Evolutionary conservation across 108 stramenopile genomes (phyloP).

Genomic region (Cyclotella cryptica): DNA sequence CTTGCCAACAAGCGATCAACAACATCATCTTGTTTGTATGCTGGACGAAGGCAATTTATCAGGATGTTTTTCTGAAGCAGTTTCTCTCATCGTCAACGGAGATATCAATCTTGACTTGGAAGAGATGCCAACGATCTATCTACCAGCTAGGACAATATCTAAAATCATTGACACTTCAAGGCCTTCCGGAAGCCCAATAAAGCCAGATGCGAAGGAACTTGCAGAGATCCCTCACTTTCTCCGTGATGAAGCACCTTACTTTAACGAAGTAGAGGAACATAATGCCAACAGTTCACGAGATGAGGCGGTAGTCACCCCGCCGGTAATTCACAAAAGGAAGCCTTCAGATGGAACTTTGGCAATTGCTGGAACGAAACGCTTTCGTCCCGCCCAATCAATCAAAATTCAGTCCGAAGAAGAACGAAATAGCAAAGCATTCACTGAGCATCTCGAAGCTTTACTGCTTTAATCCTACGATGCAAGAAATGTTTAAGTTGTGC

Average conservation of each 20-base stretch:
- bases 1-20: conserved; percentile 2
- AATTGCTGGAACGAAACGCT: conserved; percentile 4
- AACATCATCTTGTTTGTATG: conserved; percentile 24
- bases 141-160: conserved; percentile 20
- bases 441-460: conserved; percentile 28
- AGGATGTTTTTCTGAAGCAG: conserved; percentile 37
- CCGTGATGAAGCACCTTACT: neutral
- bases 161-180: conserved; percentile 22
- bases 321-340: conserved; percentile 6
- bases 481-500: neutral
- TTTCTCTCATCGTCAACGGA: conserved; percentile 34
- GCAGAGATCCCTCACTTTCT: neutral
- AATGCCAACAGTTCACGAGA: neutral
- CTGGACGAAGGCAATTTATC: conserved; percentile 37
- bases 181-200: conserved; percentile 6
- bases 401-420: conserved; percentile 21
- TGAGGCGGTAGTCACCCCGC: neutral
- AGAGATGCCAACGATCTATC: conserved; percentile 27
- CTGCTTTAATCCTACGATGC: conserved; percentile 6
- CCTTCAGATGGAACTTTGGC: conserved; percentile 6
- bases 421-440: conserved; percentile 36
- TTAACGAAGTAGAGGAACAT: neutral
- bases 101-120: conserved; percentile 29
- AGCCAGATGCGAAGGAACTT: neutral
- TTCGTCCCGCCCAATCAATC: neutral